Evolutionary conservation across 768 basidiomycete species (phyloP).

Genomic region (Phanerochaete carnosa): DNA sequence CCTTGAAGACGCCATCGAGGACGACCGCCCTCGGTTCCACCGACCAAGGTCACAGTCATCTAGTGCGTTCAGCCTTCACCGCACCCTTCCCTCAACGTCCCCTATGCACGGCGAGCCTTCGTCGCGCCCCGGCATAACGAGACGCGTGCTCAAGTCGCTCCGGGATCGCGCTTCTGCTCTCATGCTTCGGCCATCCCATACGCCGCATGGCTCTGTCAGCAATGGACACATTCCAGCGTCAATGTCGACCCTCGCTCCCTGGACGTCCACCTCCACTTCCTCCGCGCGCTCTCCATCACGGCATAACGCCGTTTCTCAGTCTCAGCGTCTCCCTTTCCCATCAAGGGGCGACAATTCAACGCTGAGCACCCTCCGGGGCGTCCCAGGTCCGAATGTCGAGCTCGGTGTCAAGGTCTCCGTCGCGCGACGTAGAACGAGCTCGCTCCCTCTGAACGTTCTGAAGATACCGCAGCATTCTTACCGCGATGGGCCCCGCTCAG

Average conservation of each 20-base stretch:
- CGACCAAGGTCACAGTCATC: conserved; percentile 3
- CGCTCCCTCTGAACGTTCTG: background rate
- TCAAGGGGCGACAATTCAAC: background rate
- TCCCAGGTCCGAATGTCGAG: background rate
- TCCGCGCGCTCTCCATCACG: background rate
- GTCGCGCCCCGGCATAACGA: conserved; percentile 2
- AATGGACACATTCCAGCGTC: conserved; percentile 1
- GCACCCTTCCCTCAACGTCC: conserved; percentile 7
- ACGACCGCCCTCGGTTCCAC: background rate
- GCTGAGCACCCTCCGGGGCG: background rate
- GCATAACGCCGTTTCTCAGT: background rate
- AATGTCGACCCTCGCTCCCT: background rate
- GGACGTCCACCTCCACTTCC: background rate
- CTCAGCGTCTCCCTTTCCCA: conserved; percentile 11
- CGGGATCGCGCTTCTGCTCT: conserved; percentile 25
- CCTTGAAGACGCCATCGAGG: conserved; percentile 15
- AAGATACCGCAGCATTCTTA: conserved; percentile 9
- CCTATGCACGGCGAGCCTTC: background rate
- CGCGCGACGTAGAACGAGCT: conserved; percentile 1
- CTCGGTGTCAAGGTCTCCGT: conserved; percentile 11
- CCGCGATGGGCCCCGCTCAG: conserved; percentile 3
- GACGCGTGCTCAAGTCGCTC: conserved; percentile 20
- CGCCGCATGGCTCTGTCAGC: background rate
- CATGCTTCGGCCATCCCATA: conserved; percentile 14
- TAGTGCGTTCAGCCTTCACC: conserved; percentile 14